Evolutionary conservation across 1,139 yeast genomes (phyloP).

Genomic region (Wickerhamomyces sp.): DNA sequence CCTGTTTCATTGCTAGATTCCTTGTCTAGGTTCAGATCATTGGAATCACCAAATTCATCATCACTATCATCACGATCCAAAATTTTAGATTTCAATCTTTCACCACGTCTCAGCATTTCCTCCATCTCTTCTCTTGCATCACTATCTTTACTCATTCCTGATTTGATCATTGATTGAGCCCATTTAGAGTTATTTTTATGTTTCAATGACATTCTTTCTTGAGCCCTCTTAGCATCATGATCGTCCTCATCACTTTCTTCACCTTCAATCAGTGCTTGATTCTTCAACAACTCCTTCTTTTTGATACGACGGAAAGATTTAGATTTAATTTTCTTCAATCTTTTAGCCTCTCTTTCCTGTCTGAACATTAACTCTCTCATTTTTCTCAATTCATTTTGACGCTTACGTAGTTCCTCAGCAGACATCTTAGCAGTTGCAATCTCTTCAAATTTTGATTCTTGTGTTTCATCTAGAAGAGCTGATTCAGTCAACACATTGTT

Average conservation of each 20-base stretch:
- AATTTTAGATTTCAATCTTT: slow-evolving; percentile 67
- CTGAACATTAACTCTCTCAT: slow-evolving; percentile 97
- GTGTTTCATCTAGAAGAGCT: slow-evolving; percentile 64
- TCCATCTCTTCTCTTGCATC: slow-evolving; percentile 84
- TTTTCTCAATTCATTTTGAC: slow-evolving; percentile 77
- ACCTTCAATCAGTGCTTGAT: slow-evolving; percentile 64
- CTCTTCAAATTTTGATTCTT: slow-evolving; percentile 81
- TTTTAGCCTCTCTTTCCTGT: slow-evolving; percentile 84
- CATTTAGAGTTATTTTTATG: slow-evolving; percentile 86
- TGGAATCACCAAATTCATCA: slow-evolving; percentile 45
- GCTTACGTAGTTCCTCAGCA: slow-evolving; percentile 70
- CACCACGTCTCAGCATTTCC: slow-evolving; percentile 89
- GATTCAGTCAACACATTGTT: slow-evolving; percentile 59
- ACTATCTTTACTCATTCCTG: slow-evolving; percentile 85
- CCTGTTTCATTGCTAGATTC: slow-evolving; percentile 35
- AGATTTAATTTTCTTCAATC: slow-evolving; percentile 91
- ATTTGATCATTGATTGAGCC: slow-evolving; percentile 88
- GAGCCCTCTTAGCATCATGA: slow-evolving; percentile 69
- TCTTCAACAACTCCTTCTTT: slow-evolving; percentile 76
- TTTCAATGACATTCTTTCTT: slow-evolving; percentile 86
- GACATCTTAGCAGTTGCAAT: slow-evolving; percentile 78
- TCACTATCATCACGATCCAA: slow-evolving; percentile 55
- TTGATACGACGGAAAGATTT: slow-evolving; percentile 83
- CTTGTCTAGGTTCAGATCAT: slow-evolving; percentile 43
- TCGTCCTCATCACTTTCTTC: slow-evolving; percentile 59